phyloP scores from a whole-genome alignment of 2,329 filamentous ascomycete species.

The Plectosphaerella plurivora region DNA sequence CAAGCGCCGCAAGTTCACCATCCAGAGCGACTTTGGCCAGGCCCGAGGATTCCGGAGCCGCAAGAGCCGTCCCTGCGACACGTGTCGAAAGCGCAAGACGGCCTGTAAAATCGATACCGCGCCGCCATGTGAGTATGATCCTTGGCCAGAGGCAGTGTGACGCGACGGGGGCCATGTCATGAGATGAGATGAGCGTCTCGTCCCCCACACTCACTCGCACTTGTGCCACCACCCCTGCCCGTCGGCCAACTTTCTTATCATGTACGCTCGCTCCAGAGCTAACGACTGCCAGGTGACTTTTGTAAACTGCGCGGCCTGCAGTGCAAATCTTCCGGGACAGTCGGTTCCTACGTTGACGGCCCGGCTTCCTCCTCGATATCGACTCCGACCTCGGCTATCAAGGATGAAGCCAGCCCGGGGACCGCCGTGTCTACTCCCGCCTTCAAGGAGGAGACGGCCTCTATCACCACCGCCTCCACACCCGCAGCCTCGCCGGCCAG shows the following conservation, averaged over 20 bases:
- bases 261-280: background rate
- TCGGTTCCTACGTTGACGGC: no score
- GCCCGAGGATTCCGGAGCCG: constrained; percentile 35
- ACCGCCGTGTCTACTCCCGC: no score
- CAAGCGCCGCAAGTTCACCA: constrained; percentile 30
- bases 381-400: no score
- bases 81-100: constrained; percentile 38
- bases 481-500: no score
- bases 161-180: background rate
- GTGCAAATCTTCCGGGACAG: constrained; percentile 23
- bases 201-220: background rate
- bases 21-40: constrained; percentile 35
- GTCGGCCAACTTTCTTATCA: background rate
- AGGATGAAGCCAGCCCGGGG: no score
- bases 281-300: constrained; percentile 20
- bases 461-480: no score
- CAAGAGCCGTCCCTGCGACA: constrained; percentile 41
- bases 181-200: no score
- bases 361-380: no score
- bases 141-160: background rate
- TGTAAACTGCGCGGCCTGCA: constrained; percentile 22
- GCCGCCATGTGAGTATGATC: constrained; percentile 35
- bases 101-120: constrained; percentile 39
- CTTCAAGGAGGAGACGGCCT: no score
- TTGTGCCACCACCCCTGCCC: background rate